Conservation (phyloP, 2,329 filamentous ascomycete species). For the Blumeria hordei region DNA sequence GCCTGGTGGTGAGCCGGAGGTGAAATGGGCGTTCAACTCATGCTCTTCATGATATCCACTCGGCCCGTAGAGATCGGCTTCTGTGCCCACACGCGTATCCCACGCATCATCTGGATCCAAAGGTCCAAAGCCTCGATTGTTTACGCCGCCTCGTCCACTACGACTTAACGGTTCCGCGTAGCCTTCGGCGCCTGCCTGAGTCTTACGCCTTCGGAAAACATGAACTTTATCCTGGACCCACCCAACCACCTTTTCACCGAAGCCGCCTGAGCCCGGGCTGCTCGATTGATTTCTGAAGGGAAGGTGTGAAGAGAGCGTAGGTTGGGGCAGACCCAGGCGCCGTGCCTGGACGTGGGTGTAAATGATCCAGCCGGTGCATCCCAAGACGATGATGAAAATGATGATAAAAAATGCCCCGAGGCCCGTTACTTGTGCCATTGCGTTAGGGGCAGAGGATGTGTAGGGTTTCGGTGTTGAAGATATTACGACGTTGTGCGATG, state of each 20-base stretch:
- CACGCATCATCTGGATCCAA: constrained; percentile 70
- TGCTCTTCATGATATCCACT: constrained; percentile 53
- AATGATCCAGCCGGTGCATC: constrained; percentile 38
- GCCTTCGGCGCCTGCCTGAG: constrained; percentile 40
- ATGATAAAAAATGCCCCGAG: constrained; percentile 52
- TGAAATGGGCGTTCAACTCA: constrained; percentile 28
- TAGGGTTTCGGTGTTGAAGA: no score
- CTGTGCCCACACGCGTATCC: constrained; percentile 56
- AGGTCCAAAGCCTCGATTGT: constrained; percentile 34
- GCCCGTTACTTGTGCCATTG: constrained; percentile 33
- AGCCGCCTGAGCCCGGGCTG: constrained; percentile 20
- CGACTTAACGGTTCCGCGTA: constrained; percentile 34
- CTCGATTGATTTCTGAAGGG: constrained; percentile 29
- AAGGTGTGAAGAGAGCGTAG: constrained; percentile 41
- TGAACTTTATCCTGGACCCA: constrained; percentile 48
- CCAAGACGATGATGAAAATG: constrained; percentile 33
- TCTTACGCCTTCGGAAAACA: constrained; percentile 38
- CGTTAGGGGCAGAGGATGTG: no score
- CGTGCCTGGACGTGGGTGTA: constrained; percentile 51
- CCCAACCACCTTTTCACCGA: constrained; percentile 38
- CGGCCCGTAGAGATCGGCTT: constrained; percentile 37
- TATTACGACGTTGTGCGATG: no score
- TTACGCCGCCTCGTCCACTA: constrained; percentile 16
- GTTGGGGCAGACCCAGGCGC: constrained; percentile 50
- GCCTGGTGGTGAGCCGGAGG: constrained; percentile 18